A percentile compares a stretch with the other conserved stretches of the same genome.
These are phyloP conservation scores for Cutaneotrichosporon cyanovorans DNA, from an alignment of 1,284 basidiomycete species.

Conservation along the genomic window DNA sequence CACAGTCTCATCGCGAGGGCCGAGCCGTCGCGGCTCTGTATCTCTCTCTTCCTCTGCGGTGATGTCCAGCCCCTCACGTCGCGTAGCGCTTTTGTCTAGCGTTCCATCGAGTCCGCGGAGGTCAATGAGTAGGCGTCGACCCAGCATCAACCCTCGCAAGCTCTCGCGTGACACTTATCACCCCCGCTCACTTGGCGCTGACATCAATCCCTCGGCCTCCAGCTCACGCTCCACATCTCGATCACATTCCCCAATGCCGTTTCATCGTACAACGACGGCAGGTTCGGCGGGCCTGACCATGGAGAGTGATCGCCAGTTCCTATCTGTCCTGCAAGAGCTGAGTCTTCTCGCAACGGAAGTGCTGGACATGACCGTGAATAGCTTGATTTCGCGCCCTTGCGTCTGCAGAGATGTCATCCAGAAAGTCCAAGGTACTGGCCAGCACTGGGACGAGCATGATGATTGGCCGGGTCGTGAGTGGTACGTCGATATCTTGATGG, in stretches of 20 bases:
- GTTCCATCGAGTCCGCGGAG: conserved; percentile 27
- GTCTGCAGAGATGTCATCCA: conserved; percentile 80
- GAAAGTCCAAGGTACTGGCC: conserved; percentile 81
- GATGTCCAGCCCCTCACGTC: conserved; percentile 26
- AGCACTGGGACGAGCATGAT: conserved; percentile 92
- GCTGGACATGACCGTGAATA: conserved; percentile 75
- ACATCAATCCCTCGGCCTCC: conserved; percentile 52
- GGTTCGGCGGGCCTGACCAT: conserved; percentile 16
- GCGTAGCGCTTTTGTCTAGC: conserved; percentile 25
- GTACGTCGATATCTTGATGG: conserved; percentile 94
- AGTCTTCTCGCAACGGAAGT: conserved; percentile 93
- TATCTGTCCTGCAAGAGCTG: conserved; percentile 87
- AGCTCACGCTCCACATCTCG: conserved; percentile 94
- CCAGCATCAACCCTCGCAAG: conserved; percentile 30
- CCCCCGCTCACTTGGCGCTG: background rate
- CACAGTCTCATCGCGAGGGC: conserved; percentile 25
- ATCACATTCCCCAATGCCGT: conserved; percentile 83
- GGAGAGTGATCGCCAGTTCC: conserved; percentile 50
- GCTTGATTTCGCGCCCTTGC: conserved; percentile 76
- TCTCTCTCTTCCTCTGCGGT: conserved; percentile 21
- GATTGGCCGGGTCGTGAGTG: conserved; percentile 97
- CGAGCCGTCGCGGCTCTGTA: conserved; percentile 35
- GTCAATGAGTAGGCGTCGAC: conserved; percentile 27
- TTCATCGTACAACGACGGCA: conserved; percentile 43
- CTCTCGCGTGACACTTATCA: conserved; percentile 26